Conservation (phyloP, 2,329 filamentous ascomycete species). For the Microcera coccophila region DNA sequence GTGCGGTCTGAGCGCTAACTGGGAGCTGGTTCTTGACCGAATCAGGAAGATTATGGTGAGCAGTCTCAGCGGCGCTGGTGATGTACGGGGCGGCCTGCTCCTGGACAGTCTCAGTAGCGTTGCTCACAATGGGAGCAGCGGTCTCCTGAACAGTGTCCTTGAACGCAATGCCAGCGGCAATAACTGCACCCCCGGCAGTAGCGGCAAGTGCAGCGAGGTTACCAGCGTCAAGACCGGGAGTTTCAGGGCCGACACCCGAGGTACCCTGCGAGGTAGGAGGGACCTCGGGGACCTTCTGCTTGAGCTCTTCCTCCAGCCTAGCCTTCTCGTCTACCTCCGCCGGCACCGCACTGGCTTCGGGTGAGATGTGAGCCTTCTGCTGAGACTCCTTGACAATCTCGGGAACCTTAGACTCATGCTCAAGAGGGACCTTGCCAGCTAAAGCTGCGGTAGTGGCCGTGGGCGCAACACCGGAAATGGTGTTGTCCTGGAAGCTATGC, state of each 20-base stretch:
- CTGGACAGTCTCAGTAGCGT: constrained; percentile 35
- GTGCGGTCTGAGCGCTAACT: constrained; percentile 46
- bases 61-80: constrained; percentile 36
- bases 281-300: constrained; percentile 60
- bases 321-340: constrained; percentile 69
- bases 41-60: constrained; percentile 50
- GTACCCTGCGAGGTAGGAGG: constrained; percentile 56
- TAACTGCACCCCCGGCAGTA: constrained; percentile 31
- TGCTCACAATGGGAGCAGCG: constrained; percentile 35
- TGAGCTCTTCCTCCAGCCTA: constrained; percentile 65
- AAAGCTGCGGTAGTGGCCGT: constrained; percentile 64
- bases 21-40: constrained; percentile 50
- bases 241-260: constrained; percentile 48
- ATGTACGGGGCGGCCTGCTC: constrained; percentile 38
- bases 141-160: constrained; percentile 37
- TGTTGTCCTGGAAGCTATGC: constrained; percentile 38
- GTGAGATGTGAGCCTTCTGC: constrained; percentile 56
- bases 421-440: constrained; percentile 64
- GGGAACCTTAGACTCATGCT: constrained; percentile 43
- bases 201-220: constrained; percentile 39
- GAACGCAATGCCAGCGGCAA: constrained; percentile 30
- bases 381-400: constrained; percentile 68
- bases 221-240: constrained; percentile 43
- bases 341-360: constrained; percentile 65
- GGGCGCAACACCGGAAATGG: constrained; percentile 52